phyloP scores from a whole-genome alignment of 179 eudicot genomes.

The Nepenthes alata region DNA sequence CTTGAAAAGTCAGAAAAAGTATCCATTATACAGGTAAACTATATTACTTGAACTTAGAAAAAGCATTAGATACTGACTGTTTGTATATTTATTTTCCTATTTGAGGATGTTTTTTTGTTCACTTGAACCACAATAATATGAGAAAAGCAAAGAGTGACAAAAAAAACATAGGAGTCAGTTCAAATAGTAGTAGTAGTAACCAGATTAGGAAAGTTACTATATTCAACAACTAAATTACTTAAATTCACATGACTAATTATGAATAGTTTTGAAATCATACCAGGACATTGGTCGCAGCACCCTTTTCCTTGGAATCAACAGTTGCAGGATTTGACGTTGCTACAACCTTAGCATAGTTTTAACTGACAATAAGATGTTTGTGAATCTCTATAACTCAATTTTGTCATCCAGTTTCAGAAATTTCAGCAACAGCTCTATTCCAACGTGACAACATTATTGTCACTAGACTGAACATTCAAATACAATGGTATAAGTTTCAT shows the following conservation, averaged over 20 bases:
- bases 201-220: not conserved
- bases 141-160: not conserved
- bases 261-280: constrained; percentile 13
- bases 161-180: not conserved
- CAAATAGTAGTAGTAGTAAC: not conserved
- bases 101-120: not conserved
- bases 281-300: constrained; percentile 16
- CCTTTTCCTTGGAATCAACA: constrained; percentile 17
- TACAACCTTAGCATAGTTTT: constrained; percentile 35
- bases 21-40: too few relatives aligned
- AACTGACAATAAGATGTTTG: constrained; percentile 16
- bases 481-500: not conserved
- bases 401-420: constrained; percentile 30
- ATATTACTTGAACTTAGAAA: too few relatives aligned
- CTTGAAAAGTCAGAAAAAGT: too few relatives aligned
- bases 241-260: not conserved
- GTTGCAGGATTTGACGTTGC: constrained; percentile 21
- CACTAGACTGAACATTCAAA: not conserved
- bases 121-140: not conserved
- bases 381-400: constrained; percentile 8
- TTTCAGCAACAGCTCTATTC: constrained; percentile 32
- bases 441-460: constrained; percentile 48
- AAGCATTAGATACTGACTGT: too few relatives aligned
- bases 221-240: not conserved
- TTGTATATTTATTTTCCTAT: too few relatives aligned